These are phyloP conservation scores for Trypethelium eluteriae DNA, from an alignment of 495 filamentous ascomycete genomes.

Conservation along the genomic window DNA sequence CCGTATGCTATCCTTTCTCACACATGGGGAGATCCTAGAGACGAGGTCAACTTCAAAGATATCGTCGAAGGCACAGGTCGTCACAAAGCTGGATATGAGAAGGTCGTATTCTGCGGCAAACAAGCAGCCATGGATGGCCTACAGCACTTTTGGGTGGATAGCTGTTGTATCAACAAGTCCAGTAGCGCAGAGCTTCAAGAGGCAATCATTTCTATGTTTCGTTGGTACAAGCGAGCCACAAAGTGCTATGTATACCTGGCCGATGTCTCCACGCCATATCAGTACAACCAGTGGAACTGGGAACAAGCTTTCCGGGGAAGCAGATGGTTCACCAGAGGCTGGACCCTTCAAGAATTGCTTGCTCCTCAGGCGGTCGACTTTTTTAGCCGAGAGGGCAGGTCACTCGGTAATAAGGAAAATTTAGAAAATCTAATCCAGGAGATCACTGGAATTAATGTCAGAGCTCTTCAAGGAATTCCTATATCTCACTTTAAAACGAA, in stretches of 20 bases:
- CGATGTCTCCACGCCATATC: conserved; percentile 11
- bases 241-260: conserved; percentile 22
- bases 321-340: conserved; percentile 1
- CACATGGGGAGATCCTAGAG: conserved; percentile 14
- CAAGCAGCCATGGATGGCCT: conserved; percentile 15
- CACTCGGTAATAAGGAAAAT: background rate
- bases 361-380: conserved; percentile 15
- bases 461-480: conserved; percentile 3
- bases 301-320: conserved; percentile 8
- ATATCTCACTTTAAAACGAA: background rate
- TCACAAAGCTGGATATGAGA: conserved; percentile 18
- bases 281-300: background rate
- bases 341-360: conserved; percentile 16
- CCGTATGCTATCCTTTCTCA: conserved; percentile 22
- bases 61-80: conserved; percentile 1
- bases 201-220: conserved; percentile 24
- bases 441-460: background rate
- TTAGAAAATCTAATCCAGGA: background rate
- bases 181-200: conserved; percentile 19
- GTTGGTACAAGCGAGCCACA: conserved; percentile 17
- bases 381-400: background rate
- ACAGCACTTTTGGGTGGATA: conserved; percentile 15
- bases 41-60: conserved; percentile 18
- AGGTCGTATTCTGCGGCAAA: conserved; percentile 18
- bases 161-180: conserved; percentile 13